These are phyloP conservation scores for Zygosaccharomyces lentus DNA, from an alignment of 805 yeast species.

Conservation along the genomic window DNA sequence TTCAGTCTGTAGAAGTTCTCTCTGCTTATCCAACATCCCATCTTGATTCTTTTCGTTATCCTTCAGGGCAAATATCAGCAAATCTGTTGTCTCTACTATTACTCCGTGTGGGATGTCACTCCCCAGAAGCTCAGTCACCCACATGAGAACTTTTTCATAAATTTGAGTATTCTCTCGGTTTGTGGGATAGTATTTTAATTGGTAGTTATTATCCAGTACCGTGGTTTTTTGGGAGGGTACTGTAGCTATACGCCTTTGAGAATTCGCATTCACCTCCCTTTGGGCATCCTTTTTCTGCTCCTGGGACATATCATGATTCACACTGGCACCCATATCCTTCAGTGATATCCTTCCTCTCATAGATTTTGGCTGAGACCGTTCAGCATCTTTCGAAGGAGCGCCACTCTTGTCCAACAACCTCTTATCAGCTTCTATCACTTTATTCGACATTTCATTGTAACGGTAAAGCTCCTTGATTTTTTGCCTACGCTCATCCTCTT, in stretches of 20 bases:
- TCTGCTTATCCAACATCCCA: conserved; percentile 37
- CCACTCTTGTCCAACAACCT: conserved; percentile 43
- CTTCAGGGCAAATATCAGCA: conserved; percentile 22
- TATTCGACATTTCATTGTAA: conserved; percentile 73
- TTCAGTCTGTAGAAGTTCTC: conserved; percentile 45
- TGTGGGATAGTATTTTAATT: conserved; percentile 59
- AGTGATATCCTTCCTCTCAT: conserved; percentile 63
- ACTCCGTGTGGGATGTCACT: conserved; percentile 74
- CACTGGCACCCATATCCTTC: conserved; percentile 61
- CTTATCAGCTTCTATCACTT: conserved; percentile 59
- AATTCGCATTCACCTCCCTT: conserved; percentile 10
- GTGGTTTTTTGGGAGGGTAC: conserved; percentile 19
- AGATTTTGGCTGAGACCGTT: conserved; percentile 63
- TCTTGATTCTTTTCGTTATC: conserved; percentile 18
- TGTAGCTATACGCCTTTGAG: neutral
- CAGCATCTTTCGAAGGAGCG: conserved; percentile 42
- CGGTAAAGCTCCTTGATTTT: conserved; percentile 42
- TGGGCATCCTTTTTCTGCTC: conserved; percentile 14
- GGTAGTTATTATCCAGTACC: conserved; percentile 35
- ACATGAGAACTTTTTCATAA: conserved; percentile 54
- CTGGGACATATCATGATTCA: conserved; percentile 17
- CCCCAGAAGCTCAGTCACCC: conserved; percentile 54
- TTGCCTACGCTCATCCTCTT: conserved; percentile 15
- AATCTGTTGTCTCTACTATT: conserved; percentile 39
- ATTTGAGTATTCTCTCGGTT: conserved; percentile 46